These are phyloP conservation scores for Kwoniella dendrophila DNA, from an alignment of 768 basidiomycete species.

Conservation along the genomic window DNA sequence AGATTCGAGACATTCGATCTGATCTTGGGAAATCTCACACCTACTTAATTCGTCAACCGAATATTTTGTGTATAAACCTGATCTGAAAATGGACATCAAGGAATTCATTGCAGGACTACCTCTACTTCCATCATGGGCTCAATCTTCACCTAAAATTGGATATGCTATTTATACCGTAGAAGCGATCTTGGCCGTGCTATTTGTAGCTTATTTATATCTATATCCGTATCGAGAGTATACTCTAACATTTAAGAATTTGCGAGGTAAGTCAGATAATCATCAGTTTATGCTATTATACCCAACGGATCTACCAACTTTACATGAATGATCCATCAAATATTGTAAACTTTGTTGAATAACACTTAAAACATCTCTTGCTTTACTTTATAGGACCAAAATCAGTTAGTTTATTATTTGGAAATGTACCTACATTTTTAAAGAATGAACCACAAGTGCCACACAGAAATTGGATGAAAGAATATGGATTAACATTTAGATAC, in stretches of 20 bases:
- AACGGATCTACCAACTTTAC: background rate
- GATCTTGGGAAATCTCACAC: too few relatives aligned
- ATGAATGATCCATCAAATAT: too few relatives aligned
- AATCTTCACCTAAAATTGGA: background rate
- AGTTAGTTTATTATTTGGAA: constrained; percentile 34
- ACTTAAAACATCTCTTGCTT: background rate
- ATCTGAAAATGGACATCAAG: constrained; percentile 8
- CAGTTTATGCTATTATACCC: background rate
- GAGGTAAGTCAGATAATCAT: constrained; percentile 22
- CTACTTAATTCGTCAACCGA: too few relatives aligned
- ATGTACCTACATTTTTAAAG: constrained; percentile 29
- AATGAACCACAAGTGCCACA: constrained; percentile 35
- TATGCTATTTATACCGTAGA: constrained; percentile 14
- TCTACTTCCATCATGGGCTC: constrained; percentile 4
- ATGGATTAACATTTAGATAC: constrained; percentile 46
- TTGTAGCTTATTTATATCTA: constrained; percentile 19
- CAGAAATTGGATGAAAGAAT: constrained; percentile 37
- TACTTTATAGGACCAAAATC: constrained; percentile 28
- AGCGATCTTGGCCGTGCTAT: background rate
- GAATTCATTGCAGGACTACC: constrained; percentile 1
- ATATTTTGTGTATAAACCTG: too few relatives aligned
- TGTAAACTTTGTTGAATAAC: too few relatives aligned
- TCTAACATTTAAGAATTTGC: constrained; percentile 28
- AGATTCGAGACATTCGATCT: too few relatives aligned
- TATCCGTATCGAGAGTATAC: constrained; percentile 27